Evolutionary conservation across 2,329 filamentous ascomycete species (phyloP).

Genomic region (Teratosphaeria pseudoeucalypti): DNA sequence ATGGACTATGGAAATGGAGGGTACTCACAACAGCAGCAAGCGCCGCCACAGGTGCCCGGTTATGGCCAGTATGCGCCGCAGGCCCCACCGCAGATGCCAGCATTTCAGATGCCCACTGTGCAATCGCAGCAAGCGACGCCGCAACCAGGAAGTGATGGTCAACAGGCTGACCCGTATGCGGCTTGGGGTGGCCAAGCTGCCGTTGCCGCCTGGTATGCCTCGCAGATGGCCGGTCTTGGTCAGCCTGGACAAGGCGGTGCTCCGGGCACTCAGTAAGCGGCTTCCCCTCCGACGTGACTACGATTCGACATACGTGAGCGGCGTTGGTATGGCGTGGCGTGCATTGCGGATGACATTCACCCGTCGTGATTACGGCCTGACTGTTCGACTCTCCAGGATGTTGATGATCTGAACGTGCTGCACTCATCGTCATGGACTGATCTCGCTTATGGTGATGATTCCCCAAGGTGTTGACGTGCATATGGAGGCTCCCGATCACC

Average conservation of each 20-base stretch:
- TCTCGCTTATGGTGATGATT: not conserved
- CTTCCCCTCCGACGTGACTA: not conserved
- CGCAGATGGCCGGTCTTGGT: slow-evolving; percentile 18
- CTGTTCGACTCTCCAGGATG: not conserved
- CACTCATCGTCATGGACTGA: not conserved
- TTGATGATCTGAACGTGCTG: not conserved
- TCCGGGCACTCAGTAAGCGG: slow-evolving; percentile 20
- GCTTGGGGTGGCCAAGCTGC: slow-evolving; percentile 11
- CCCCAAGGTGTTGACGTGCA: not conserved
- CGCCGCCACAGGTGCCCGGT: slow-evolving; percentile 18
- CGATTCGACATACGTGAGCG: not conserved
- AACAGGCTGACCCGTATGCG: slow-evolving; percentile 11
- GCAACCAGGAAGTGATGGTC: slow-evolving; percentile 9
- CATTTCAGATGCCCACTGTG: slow-evolving; percentile 22
- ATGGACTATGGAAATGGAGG: slow-evolving; percentile 12
- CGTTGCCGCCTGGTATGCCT: slow-evolving; percentile 17
- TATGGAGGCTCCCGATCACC: not conserved
- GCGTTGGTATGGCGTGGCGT: not conserved
- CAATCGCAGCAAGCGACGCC: slow-evolving; percentile 9
- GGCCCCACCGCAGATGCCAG: slow-evolving; percentile 20
- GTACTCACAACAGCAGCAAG: slow-evolving; percentile 40
- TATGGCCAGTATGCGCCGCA: slow-evolving; percentile 23
- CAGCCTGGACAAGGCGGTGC: slow-evolving; percentile 27
- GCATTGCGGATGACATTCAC: not conserved
- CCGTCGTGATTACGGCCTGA: not conserved